phyloP scores from a whole-genome alignment of 192 early-diverging fungal species.

The Chytriomyces confervae region DNA sequence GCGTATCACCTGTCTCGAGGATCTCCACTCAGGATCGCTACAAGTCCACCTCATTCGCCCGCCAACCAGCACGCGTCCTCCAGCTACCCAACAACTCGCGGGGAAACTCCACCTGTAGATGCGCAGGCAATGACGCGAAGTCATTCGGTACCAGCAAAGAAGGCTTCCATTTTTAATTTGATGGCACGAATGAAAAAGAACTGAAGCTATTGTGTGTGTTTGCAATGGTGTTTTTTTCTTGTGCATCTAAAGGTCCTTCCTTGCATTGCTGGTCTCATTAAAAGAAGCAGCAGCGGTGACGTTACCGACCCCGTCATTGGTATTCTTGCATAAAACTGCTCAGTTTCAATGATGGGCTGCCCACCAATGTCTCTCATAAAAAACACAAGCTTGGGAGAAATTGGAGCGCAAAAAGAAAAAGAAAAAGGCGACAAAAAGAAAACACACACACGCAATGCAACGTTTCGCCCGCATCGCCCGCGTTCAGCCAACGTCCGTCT shows the following conservation, averaged over 20 bases:
- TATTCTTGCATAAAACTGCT: too few species aligned
- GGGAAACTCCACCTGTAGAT: neutral
- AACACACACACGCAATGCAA: neutral
- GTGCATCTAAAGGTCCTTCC: too few species aligned
- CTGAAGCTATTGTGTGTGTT: too few species aligned
- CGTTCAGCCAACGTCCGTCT: slow-evolving; percentile 3
- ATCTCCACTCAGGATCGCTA: neutral
- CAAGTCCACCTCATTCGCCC: neutral
- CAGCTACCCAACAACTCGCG: neutral
- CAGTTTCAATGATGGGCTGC: too few species aligned
- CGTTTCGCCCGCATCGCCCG: neutral
- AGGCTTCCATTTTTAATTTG: neutral
- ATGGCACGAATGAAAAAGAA: neutral
- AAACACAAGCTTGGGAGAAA: too few species aligned
- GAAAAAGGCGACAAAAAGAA: neutral
- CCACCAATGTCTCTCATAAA: too few species aligned
- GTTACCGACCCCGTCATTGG: too few species aligned
- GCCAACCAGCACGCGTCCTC: neutral
- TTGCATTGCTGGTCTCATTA: too few species aligned
- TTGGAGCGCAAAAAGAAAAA: neutral
- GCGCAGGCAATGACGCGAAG: neutral
- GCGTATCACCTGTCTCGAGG: neutral
- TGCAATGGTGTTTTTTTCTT: too few species aligned
- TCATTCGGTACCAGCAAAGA: neutral
- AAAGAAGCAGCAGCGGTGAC: too few species aligned